Base-by-base conservation (phyloP, 495 filamentous ascomycete species). In the Trichoderma orchidacearum region DNA sequence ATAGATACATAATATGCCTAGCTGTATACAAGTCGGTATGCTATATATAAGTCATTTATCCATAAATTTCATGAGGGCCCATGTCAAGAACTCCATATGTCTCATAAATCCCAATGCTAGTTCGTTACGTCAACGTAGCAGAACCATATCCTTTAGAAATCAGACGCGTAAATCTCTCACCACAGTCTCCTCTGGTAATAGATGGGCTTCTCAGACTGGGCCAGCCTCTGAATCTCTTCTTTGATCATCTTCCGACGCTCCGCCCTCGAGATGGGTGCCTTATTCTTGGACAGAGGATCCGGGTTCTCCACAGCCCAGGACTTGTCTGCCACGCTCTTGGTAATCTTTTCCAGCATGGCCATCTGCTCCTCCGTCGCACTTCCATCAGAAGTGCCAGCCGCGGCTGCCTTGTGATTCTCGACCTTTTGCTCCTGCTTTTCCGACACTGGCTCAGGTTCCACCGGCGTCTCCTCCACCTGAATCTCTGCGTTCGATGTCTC, bases 161-260 rank as follows among this genome's bases (percentile, higher is more conserved):
- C n/a, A n/a, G 32, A n/a, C 8, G 32, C 41, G 41, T 50, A 21
- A 13, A 32, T 3, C n/a, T 1, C 12, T 66, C 61, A 80, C 67
- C 69, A 76, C 60, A 75, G 60, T 32, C 75, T 60, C 52, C 75
- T 67, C 54, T 73, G 73, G 56, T 76, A 77, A 35, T 74, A 73
- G 9, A 72, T 70, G 23, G 62, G 67, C 35, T 69, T 57, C 17
- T 66, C 63, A 9, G 68, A 69, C 55, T 71, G 65, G 9, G 74
- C 65, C 34, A 72, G 62, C 54, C 63, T 67, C 58, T 69, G 60
- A 12, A 80, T 74, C 58, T 80, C 73, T 31, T 77, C 75, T 59
- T 75, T 76, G 53, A 80, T 80, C 15, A 65, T 63, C 56, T 63
- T 65, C 55, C 77, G 68, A 58, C 77, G 71, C 60, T 76, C 74